These are phyloP conservation scores for Dimargaris cristalligena DNA, from an alignment of 192 early-diverging fungal species.

Conservation along the genomic window DNA sequence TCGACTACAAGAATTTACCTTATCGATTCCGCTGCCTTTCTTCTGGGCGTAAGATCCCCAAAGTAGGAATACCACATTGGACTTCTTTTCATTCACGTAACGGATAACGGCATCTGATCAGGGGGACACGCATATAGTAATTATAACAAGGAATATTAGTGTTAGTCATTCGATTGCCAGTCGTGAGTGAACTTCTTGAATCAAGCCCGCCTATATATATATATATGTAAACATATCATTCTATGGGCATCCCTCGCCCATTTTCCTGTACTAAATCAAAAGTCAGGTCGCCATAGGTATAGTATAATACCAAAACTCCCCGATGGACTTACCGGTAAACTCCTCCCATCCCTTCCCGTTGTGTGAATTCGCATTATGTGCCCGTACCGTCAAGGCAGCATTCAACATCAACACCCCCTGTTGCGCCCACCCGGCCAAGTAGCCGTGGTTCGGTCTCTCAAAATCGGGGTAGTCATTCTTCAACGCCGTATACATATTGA, in stretches of 20 bases:
- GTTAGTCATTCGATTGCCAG: no score
- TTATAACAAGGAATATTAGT: no score
- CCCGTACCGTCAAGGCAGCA: conserved; percentile 69
- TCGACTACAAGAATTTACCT: conserved; percentile 11
- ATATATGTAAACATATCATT: no score
- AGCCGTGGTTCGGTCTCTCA: conserved; percentile 53
- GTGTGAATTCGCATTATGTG: conserved; percentile 65
- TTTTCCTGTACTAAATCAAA: no score
- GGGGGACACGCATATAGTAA: no score
- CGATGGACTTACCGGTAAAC: conserved; percentile 39
- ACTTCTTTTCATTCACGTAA: conserved; percentile 40
- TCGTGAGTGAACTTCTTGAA: no score
- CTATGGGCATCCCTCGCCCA: no score
- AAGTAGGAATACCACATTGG: conserved; percentile 75
- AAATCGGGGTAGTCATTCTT: conserved; percentile 55
- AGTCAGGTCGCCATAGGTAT: no score
- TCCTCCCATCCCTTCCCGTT: conserved; percentile 65
- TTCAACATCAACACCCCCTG: conserved; percentile 86
- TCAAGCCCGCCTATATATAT: no score
- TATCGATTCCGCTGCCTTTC: conserved; percentile 56
- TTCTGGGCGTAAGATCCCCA: conserved; percentile 87
- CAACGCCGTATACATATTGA: conserved; percentile 81
- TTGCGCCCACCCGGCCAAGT: conserved; percentile 60
- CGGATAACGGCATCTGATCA: conserved; percentile 50
- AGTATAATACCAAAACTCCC: no score